Percentiles rank a stretch among this genome's conserved stretches.
These are phyloP conservation scores for Teratosphaeriaceae sp. DNA, from an alignment of 2,329 filamentous ascomycete species.

Conservation along the genomic window DNA sequence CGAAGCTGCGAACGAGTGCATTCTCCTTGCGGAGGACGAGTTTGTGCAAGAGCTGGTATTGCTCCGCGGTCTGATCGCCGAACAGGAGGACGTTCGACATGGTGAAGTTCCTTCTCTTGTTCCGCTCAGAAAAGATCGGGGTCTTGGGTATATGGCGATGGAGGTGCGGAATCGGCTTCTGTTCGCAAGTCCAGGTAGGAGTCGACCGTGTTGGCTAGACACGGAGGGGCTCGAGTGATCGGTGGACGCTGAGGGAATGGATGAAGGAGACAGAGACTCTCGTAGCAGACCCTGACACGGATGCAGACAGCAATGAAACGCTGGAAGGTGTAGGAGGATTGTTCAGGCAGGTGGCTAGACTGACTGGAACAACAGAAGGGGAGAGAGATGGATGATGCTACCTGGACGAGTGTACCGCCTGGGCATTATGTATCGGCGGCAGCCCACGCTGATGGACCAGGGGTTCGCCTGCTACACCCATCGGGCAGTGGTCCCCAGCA, in stretches of 20 bases:
- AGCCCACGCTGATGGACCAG: slow-evolving; percentile 10
- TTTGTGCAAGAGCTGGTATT: slow-evolving; percentile 53
- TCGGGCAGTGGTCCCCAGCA: slow-evolving; percentile 13
- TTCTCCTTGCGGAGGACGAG: slow-evolving; percentile 44
- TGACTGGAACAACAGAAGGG: slow-evolving; percentile 13
- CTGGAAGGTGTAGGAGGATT: slow-evolving; percentile 12
- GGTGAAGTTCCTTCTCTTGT: slow-evolving; percentile 9
- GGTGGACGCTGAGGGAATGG: slow-evolving; percentile 3
- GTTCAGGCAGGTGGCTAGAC: slow-evolving; percentile 29
- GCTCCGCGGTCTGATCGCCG: slow-evolving; percentile 65
- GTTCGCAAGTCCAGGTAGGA: slow-evolving; percentile 3
- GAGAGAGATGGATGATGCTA: slow-evolving; percentile 5
- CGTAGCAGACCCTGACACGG: slow-evolving; percentile 6
- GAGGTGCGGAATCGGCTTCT: background rate
- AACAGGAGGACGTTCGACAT: slow-evolving; percentile 54
- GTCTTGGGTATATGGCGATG: background rate
- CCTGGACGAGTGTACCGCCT: slow-evolving; percentile 7
- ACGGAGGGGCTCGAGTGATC: slow-evolving; percentile 18
- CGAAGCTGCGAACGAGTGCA: slow-evolving; percentile 56
- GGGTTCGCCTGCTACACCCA: slow-evolving; percentile 11
- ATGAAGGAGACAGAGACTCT: slow-evolving; percentile 6
- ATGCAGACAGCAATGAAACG: slow-evolving; percentile 7
- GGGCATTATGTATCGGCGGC: slow-evolving; percentile 20
- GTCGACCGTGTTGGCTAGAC: slow-evolving; percentile 28
- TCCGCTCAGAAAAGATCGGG: background rate